Evolutionary conservation across 192 early-diverging fungal genomes (phyloP).

Genomic region (Neocallimastix lanati): DNA sequence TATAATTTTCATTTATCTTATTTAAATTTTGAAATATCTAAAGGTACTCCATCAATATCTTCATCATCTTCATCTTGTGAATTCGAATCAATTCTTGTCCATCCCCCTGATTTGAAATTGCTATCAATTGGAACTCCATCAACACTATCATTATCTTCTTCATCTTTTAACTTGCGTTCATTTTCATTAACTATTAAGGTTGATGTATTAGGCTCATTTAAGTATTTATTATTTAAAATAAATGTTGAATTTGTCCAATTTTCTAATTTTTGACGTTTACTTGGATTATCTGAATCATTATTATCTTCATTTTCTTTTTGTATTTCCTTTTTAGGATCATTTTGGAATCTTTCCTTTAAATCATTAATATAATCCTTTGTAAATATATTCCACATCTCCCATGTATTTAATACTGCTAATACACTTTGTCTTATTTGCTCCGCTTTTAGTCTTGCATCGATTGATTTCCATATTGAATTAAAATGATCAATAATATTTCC

Average conservation of each 20-base stretch:
- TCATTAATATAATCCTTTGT: constrained; percentile 42
- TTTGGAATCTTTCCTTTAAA: constrained; percentile 28
- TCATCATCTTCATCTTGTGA: not conserved
- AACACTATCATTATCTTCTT: constrained; percentile 18
- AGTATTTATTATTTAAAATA: not conserved
- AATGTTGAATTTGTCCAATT: not conserved
- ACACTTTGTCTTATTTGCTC: constrained; percentile 46
- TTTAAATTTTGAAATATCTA: not conserved
- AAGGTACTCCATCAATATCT: constrained; percentile 3
- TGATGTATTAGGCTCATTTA: not conserved
- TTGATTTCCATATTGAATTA: constrained; percentile 37
- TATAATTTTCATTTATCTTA: no score
- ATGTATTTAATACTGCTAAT: constrained; percentile 50
- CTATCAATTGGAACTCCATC: constrained; percentile 23
- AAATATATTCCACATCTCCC: constrained; percentile 85
- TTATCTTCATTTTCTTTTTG: not conserved
- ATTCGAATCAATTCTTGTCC: not conserved
- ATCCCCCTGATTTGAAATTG: constrained; percentile 1
- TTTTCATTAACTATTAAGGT: not conserved
- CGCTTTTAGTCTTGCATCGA: constrained; percentile 57
- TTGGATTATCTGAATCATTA: not conserved
- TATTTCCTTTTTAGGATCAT: constrained; percentile 3
- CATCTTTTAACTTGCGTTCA: constrained; percentile 8
- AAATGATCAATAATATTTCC: constrained; percentile 49
- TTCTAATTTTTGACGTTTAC: not conserved